Evolutionary conservation across 1,284 basidiomycete genomes (phyloP), one percentile per base, ranked within the genome.

Genomic region (Golubevia pallescens): DNA sequence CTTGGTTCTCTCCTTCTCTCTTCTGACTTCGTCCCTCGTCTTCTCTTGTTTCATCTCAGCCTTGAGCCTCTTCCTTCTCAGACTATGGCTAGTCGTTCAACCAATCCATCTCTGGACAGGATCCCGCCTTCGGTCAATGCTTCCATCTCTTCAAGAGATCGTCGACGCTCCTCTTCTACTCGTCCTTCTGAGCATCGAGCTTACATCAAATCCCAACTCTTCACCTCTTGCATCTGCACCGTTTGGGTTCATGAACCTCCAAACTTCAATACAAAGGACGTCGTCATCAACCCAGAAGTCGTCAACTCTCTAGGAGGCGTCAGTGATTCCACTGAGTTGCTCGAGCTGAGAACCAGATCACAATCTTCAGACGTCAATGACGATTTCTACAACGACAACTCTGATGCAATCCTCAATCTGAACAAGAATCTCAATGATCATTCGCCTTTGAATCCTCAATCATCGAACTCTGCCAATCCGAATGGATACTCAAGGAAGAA

Each of bases 171-270:
- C 7, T 68, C 67, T 20, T 69, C 64, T 6, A 48, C 58, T 32
- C 60, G 58, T 16, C 24, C 67, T 2, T 66, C 64, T 19, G 58
- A n/a, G 7, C 51, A 42, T 48, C 38, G 67, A 16, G 65, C 67
- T n/a, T 20, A 34, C 20, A 55, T 68, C 7, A 58, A 24, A 14
- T 70, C 71, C 24, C 60, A 68, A 7, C 57, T 57, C 2, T 52
- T 73, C 10, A 51, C 28, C 20, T 66, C 55, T 57, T 34, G 55
- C n/a, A 57, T 34, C n/a, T 24, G 23, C 14, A 57, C 55, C 10
- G 23, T 84, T 1, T 84, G 81, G 81, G 80, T 74, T 16, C 81
- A 84, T 57, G 75, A 82, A 24, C 81, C 81, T 23, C 81, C 81
- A 57, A 82, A 77, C 61, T 84, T 84, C 59, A 76, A 73, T 0